Evolutionary conservation across 345 rosid species (phyloP).

Genomic region (Eucalyptus regnans): DNA sequence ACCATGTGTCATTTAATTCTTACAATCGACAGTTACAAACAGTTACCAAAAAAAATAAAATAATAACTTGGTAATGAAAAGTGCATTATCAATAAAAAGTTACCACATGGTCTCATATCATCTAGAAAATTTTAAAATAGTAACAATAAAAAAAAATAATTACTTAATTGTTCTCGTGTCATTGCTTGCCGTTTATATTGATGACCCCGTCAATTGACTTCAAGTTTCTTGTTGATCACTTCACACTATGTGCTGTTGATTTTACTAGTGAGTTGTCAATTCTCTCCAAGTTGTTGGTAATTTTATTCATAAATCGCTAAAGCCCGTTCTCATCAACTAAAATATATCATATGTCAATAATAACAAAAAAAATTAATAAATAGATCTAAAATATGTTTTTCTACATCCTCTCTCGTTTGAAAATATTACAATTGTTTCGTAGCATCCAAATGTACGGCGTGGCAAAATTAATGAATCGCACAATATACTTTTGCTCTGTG

Average conservation of each 20-base stretch:
- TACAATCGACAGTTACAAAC: accelerated
- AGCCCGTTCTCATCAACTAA: accelerated
- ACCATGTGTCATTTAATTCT: neutral
- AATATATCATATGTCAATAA: neutral
- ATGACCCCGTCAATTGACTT: neutral
- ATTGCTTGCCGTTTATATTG: accelerated
- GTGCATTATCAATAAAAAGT: neutral
- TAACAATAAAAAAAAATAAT: no score
- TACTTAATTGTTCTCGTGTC: neutral
- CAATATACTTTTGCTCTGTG: neutral
- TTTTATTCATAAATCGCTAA: no score
- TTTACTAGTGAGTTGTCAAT: no score
- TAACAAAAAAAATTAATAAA: no score
- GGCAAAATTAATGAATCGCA: neutral
- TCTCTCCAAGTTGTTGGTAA: no score
- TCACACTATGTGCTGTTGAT: neutral
- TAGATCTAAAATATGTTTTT: no score
- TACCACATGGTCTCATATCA: neutral
- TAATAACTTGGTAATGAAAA: no score
- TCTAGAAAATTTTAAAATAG: neutral
- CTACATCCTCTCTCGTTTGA: neutral
- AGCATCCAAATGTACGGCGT: no score
- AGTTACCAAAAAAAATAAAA: no score
- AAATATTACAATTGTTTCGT: neutral
- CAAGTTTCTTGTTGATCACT: neutral